Evolutionary conservation across 805 yeast species (phyloP).

Genomic region (Kockiozyma suomiensis): DNA sequence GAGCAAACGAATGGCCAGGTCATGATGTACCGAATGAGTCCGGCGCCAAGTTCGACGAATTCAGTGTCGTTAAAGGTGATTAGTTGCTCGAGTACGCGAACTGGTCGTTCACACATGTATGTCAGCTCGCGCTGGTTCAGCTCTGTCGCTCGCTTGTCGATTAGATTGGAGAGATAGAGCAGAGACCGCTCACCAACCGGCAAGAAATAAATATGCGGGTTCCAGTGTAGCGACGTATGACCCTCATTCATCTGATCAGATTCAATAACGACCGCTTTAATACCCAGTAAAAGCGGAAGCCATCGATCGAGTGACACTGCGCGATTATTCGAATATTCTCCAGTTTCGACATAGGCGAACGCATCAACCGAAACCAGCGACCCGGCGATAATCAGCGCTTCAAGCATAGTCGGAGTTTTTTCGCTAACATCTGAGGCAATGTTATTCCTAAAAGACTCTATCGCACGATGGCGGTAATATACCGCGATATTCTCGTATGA

Average conservation of each 20-base stretch:
- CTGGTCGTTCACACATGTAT: constrained; percentile 30
- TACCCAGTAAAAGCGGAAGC: constrained; percentile 32
- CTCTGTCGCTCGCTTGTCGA: constrained; percentile 32
- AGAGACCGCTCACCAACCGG: constrained; percentile 33
- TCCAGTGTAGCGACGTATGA: constrained; percentile 26
- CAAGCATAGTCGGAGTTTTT: constrained; percentile 28
- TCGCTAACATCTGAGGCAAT: constrained; percentile 20
- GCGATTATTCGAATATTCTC: constrained; percentile 24
- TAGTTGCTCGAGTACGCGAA: constrained; percentile 31
- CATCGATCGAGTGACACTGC: constrained; percentile 32
- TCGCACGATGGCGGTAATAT: constrained; percentile 31
- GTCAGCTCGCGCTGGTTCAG: constrained; percentile 31
- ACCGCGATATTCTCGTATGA: constrained; percentile 30
- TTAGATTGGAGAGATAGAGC: constrained; percentile 27
- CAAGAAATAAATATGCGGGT: constrained; percentile 29
- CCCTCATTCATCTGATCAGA: constrained; percentile 24
- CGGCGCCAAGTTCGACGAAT: constrained; percentile 31
- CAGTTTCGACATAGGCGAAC: constrained; percentile 28
- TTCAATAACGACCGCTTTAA: constrained; percentile 31
- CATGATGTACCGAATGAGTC: constrained; percentile 29
- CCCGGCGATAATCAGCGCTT: constrained; percentile 32
- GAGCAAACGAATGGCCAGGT: constrained; percentile 35
- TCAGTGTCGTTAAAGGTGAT: constrained; percentile 33
- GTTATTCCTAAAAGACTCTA: constrained; percentile 25
- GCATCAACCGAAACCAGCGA: constrained; percentile 30